phyloP scores from a whole-genome alignment of 1,284 basidiomycete species.

The Rhodotorula sp. region DNA sequence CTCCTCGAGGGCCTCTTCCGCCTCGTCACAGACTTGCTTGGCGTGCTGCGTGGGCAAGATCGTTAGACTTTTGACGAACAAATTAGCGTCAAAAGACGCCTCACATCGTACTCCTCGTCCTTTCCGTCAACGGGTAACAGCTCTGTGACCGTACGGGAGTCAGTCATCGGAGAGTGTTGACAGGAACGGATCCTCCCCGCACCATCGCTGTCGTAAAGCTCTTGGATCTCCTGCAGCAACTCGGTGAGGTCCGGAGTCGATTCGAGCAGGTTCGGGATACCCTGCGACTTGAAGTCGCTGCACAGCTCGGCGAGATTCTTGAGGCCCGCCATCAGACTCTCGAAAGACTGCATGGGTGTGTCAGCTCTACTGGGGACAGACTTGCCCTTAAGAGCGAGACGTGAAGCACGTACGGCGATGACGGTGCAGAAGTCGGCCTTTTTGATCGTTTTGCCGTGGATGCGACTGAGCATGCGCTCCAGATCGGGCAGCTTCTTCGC shows the following conservation, averaged over 20 bases:
- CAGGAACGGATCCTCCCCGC: constrained; percentile 39
- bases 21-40: constrained; percentile 63
- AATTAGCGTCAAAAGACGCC: not conserved
- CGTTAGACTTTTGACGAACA: not conserved
- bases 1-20: constrained; percentile 70
- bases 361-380: constrained; percentile 63
- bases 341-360: constrained; percentile 59
- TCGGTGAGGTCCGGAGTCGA: constrained; percentile 72
- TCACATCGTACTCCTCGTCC: constrained; percentile 72
- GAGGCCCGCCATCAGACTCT: constrained; percentile 67
- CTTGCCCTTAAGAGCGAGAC: not conserved
- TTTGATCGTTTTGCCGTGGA: constrained; percentile 85
- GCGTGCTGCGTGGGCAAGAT: constrained; percentile 52
- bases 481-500: constrained; percentile 84
- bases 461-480: constrained; percentile 86
- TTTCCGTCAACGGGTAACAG: constrained; percentile 75
- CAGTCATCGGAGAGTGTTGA: not conserved
- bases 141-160: constrained; percentile 44
- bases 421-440: constrained; percentile 67
- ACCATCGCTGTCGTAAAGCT: constrained; percentile 73
- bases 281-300: constrained; percentile 67
- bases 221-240: constrained; percentile 65
- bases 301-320: constrained; percentile 61
- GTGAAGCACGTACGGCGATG: constrained; percentile 1
- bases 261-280: constrained; percentile 69